Percentiles rank a stretch among this genome's conserved stretches.
phyloP scores from a whole-genome alignment of 176 grass and related monocot species.

The Thalia dealbata region DNA sequence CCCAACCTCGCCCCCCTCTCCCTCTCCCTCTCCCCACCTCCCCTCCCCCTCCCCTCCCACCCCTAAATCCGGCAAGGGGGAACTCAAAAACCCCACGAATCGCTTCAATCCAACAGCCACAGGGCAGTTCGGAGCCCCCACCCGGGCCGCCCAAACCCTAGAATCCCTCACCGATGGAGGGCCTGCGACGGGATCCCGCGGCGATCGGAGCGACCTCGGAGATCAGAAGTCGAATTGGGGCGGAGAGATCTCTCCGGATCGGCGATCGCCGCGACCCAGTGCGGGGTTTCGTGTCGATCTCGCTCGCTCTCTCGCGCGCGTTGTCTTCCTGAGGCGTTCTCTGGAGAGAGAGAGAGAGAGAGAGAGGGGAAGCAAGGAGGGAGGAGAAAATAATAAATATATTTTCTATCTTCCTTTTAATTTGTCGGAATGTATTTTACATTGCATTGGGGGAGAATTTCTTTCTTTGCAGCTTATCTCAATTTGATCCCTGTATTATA shows the following conservation, averaged over 20 bases:
- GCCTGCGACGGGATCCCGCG: neutral
- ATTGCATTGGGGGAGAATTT: too few species aligned
- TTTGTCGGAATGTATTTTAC: too few species aligned
- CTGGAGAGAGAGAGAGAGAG: too few species aligned
- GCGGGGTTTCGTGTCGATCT: neutral
- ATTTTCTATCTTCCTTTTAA: too few species aligned
- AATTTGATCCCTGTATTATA: too few species aligned
- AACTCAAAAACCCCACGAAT: neutral
- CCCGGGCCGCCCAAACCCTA: neutral
- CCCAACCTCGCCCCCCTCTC: neutral
- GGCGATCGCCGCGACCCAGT: neutral
- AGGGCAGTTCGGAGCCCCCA: neutral
- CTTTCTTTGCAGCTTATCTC: too few species aligned
- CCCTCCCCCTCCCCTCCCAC: neutral
- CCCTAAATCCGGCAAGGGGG: too few species aligned
- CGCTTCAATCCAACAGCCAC: neutral
- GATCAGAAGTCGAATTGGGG: neutral
- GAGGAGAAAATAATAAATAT: neutral
- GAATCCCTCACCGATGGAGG: neutral
- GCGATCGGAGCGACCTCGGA: neutral
- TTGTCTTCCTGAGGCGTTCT: neutral
- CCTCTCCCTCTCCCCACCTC: neutral
- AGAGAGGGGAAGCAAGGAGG: neutral
- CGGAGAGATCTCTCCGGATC: neutral
- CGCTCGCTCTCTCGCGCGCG: neutral